Evolutionary conservation across 75 land plant species (phyloP), one percentile per base, ranked within the genome.

Genomic region (Larix kaempferi): DNA sequence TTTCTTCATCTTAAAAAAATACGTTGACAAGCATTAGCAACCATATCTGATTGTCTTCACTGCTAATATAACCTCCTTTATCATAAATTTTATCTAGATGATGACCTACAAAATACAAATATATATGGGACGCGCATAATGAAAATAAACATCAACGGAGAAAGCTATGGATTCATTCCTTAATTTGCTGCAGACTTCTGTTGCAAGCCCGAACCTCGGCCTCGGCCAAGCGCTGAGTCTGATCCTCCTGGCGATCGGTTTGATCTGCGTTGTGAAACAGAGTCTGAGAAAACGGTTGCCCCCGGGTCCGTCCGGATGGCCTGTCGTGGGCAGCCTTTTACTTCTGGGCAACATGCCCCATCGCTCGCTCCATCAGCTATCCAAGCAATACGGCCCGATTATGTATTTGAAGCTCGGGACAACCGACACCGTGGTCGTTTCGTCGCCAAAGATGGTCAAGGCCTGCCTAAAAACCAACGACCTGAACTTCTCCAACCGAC

Each of bases 291-390:
- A 54, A 1, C 10, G n/a, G 61, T 59, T 59, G 6, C 79, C 4
- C 96, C 96, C 2, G 94, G 94, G n/a, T 13, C 96, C 96, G 5
- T 76, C 74, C 13, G 88, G 87, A 25, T 92, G 87, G 89, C 96
- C 96, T 13, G 65, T 94, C 0, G n/a, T 91, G 6, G 96, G 96
- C 29, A 88, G 88, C 89, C 82, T 94, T 12, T 89, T 87, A 14
- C 89, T 88, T 27, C 76, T 94, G 29, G 92, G 94, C 35, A 63
- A 80, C 0, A 76, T 79, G 58, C 96, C 94, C 4, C 94, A 91
- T 83, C 88, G 87, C 29, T 61, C 86, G 52, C 73, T 93, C 13
- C 85, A 88, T 3, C 64, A 75, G 41, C 64, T 93, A 73, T 80
- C 96, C 15, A 64, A 75, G 26, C 56, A 58, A 59, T 82, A 91